These are phyloP conservation scores for Theobroma grandiflorum DNA, from an alignment of 441 rosid species.

Conservation along the genomic window DNA sequence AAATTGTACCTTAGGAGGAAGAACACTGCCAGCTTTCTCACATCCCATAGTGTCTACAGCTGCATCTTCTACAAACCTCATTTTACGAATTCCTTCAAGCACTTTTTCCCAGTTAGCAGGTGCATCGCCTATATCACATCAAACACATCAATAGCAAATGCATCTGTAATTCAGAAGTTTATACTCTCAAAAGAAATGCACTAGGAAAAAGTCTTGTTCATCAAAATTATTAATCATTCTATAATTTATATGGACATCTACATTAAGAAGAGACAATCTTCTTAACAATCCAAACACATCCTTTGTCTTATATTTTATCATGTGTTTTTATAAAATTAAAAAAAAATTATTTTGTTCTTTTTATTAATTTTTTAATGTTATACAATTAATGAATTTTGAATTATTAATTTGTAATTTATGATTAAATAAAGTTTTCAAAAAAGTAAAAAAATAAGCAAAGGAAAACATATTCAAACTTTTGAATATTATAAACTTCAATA, in stretches of 20 bases:
- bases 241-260: background rate
- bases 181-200: conserved; percentile 6
- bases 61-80: conserved; percentile 80
- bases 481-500: too few species aligned
- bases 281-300: conserved; percentile 6
- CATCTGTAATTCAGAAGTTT: conserved; percentile 4
- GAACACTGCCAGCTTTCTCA: conserved; percentile 84
- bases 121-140: conserved; percentile 48
- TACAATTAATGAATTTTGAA: too few species aligned
- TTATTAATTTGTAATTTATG: too few species aligned
- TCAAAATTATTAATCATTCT: background rate
- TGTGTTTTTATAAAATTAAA: too few species aligned
- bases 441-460: too few species aligned
- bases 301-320: too few species aligned
- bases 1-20: conserved; percentile 80
- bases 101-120: conserved; percentile 86
- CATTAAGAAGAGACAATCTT: conserved; percentile 1
- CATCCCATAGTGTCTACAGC: conserved; percentile 83
- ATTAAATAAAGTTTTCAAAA: too few species aligned
- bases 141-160: conserved; percentile 23
- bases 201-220: background rate
- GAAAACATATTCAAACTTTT: too few species aligned
- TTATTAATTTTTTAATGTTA: too few species aligned
- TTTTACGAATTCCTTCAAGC: conserved; percentile 76
- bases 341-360: too few species aligned